Evolutionary conservation across 2,329 filamentous ascomycete genomes (phyloP).

Genomic region (Penicillium oxalicum): DNA sequence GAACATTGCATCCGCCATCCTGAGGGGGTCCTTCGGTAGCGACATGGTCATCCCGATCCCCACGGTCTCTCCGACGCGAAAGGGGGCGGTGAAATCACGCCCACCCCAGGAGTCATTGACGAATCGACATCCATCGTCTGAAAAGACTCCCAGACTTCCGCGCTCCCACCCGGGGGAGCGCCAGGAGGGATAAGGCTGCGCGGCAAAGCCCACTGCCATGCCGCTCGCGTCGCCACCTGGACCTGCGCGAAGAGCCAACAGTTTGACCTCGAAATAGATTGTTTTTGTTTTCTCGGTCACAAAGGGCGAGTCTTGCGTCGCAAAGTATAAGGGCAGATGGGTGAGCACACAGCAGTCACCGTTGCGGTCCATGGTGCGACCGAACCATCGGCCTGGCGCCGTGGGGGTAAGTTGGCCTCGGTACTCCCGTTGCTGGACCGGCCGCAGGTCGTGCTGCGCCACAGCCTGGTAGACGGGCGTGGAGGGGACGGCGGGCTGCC

Average conservation of each 20-base stretch:
- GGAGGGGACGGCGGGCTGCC: constrained; percentile 43
- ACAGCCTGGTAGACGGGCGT: constrained; percentile 39
- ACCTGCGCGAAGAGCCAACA: constrained; percentile 40
- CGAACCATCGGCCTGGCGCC: constrained; percentile 40
- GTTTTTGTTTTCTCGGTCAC: constrained; percentile 43
- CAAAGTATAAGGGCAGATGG: constrained; percentile 53
- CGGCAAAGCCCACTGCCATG: constrained; percentile 54
- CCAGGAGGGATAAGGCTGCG: constrained; percentile 57
- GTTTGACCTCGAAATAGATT: constrained; percentile 56
- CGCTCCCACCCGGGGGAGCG: constrained; percentile 60
- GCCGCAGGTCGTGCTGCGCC: constrained; percentile 41
- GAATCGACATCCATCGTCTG: constrained; percentile 58
- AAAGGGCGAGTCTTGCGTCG: constrained; percentile 46
- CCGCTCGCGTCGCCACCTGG: constrained; percentile 43
- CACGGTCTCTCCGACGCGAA: constrained; percentile 50
- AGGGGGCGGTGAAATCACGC: constrained; percentile 50
- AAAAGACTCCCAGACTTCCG: constrained; percentile 55
- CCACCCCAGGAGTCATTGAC: constrained; percentile 59
- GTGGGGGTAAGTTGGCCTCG: constrained; percentile 33
- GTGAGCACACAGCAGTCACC: constrained; percentile 50
- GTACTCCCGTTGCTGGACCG: constrained; percentile 40
- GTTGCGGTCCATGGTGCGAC: constrained; percentile 38
- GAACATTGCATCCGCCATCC: constrained; percentile 19
- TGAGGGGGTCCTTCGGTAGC: constrained; percentile 33
- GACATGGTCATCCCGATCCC: constrained; percentile 55